Conservation (phyloP, 208 protist species). For the Acanthamoeba quina region DNA sequence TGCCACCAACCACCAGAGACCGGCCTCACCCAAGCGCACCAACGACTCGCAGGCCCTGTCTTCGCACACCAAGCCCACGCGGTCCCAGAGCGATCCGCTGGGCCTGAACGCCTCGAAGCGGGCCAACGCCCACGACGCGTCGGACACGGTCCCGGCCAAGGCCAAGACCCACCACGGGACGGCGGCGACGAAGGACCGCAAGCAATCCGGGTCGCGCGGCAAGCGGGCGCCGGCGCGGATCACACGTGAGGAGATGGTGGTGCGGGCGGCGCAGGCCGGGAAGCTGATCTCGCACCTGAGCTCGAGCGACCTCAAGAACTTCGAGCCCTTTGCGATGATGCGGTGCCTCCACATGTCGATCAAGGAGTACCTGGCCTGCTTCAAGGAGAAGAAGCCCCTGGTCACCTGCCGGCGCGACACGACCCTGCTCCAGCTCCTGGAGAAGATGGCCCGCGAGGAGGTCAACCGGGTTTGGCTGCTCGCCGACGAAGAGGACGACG, state of each 20-base stretch:
- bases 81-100: neutral
- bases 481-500: constrained; percentile 36
- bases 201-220: neutral
- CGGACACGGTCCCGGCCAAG: constrained; percentile 11
- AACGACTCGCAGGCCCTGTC: neutral
- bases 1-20: neutral
- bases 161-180: neutral
- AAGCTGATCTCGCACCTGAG: constrained; percentile 49
- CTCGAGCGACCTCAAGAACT: constrained; percentile 56
- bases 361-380: constrained; percentile 63
- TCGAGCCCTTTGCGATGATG: constrained; percentile 66
- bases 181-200: neutral
- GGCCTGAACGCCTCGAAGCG: neutral
- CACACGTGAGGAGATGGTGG: constrained; percentile 58
- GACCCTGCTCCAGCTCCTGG: constrained; percentile 3
- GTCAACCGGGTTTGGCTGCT: constrained; percentile 63
- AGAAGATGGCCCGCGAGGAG: constrained; percentile 59
- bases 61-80: neutral
- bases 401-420: constrained; percentile 63
- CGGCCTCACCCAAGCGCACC: neutral
- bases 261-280: neutral
- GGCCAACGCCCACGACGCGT: constrained; percentile 35
- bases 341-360: constrained; percentile 62
- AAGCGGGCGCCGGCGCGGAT: neutral
- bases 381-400: constrained; percentile 60